These are phyloP conservation scores for Neurospora pannonica DNA, from an alignment of 495 filamentous ascomycete species.

Conservation along the genomic window DNA sequence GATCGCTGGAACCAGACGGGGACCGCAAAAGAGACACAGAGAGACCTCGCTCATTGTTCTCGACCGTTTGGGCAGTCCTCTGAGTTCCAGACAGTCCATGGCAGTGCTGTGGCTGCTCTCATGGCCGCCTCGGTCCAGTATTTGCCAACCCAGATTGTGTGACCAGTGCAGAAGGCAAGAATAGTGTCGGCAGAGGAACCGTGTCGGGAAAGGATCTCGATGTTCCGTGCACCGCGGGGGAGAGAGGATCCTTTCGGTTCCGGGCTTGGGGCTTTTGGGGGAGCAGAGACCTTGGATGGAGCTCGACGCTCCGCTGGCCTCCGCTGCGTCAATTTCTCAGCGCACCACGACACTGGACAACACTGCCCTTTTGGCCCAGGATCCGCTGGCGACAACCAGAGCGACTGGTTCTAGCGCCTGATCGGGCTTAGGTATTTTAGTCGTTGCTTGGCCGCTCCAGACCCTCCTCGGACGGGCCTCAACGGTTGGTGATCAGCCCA, in stretches of 20 bases:
- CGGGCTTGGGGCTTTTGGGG: background rate
- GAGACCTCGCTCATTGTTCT: background rate
- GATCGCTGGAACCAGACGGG: conserved; percentile 11
- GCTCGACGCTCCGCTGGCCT: background rate
- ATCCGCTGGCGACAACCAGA: background rate
- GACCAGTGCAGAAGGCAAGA: background rate
- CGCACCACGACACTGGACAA: background rate
- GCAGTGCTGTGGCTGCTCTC: background rate
- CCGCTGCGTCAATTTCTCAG: background rate
- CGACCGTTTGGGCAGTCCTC: conserved; percentile 1
- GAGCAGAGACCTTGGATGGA: background rate
- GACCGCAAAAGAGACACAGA: background rate
- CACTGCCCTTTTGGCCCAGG: background rate
- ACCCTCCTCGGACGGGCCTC: background rate
- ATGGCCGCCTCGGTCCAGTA: background rate
- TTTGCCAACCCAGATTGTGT: background rate
- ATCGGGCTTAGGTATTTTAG: background rate
- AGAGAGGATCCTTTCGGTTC: background rate
- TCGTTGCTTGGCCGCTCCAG: background rate
- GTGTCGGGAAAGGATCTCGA: background rate
- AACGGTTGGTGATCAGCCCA: background rate
- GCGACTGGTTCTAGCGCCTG: background rate
- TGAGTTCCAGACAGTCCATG: conserved; percentile 1
- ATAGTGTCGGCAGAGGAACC: background rate
- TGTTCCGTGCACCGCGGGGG: background rate